Percentiles rank a stretch among this genome's conserved stretches.
Evolutionary conservation across 371 early-diverging fungal species (phyloP).

Genomic region (Mortierella sp.): DNA sequence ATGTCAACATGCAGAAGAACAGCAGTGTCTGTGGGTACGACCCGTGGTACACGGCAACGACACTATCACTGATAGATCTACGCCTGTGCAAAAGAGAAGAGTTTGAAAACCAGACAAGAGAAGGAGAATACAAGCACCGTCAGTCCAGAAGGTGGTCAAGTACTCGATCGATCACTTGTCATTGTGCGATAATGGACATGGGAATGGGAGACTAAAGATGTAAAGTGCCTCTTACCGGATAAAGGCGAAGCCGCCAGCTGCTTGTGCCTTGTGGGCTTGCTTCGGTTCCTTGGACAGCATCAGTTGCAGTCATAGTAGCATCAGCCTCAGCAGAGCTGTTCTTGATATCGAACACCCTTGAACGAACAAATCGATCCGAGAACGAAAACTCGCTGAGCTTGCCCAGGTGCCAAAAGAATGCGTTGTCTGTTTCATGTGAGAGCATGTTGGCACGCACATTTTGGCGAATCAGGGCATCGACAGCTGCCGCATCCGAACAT

Average conservation of each 20-base stretch:
- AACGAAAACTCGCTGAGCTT: conserved; percentile 53
- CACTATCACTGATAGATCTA: background rate
- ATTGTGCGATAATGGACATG: background rate
- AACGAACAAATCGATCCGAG: conserved; percentile 52
- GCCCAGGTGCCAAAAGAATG: conserved; percentile 47
- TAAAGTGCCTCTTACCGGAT: conserved; percentile 32
- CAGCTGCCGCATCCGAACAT: conserved; percentile 23
- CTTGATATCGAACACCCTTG: conserved; percentile 36
- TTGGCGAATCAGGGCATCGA: conserved; percentile 41
- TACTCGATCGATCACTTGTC: conserved; percentile 14
- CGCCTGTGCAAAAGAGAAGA: conserved; percentile 10
- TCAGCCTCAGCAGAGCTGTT: conserved; percentile 1
- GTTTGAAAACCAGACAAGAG: conserved; percentile 5
- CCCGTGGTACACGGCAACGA: too few species aligned
- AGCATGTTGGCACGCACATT: conserved; percentile 20
- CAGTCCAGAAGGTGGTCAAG: conserved; percentile 29
- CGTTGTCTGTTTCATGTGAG: conserved; percentile 27
- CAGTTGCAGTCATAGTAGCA: background rate
- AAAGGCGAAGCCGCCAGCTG: conserved; percentile 50
- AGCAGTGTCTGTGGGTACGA: too few species aligned
- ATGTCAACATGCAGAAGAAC: too few species aligned
- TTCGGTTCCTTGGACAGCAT: background rate
- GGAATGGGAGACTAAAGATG: background rate
- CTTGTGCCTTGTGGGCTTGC: conserved; percentile 5
- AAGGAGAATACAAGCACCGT: conserved; percentile 26